phyloP scores from a whole-genome alignment of 805 yeast species.

The Torulaspora indica region DNA sequence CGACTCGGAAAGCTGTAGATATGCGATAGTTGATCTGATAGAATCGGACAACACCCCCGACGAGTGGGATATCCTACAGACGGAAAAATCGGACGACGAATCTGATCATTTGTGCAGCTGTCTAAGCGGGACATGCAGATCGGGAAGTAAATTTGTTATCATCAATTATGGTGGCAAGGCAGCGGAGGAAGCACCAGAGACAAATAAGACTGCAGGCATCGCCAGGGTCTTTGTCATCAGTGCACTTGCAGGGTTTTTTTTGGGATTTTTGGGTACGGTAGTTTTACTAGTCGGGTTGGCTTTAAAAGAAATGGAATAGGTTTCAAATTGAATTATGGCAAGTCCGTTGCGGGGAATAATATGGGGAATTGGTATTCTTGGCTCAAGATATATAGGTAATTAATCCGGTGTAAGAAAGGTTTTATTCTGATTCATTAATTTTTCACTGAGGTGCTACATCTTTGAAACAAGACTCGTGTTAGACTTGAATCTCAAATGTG shows the following conservation, averaged over 20 bases:
- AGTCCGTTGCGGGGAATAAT: not conserved
- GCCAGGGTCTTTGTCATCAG: slow-evolving; percentile 12
- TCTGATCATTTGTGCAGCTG: not conserved
- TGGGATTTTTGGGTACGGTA: slow-evolving; percentile 25
- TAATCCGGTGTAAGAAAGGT: not conserved
- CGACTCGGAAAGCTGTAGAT: slow-evolving; percentile 1
- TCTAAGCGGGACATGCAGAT: not conserved
- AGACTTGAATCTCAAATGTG: not conserved
- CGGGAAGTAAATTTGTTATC: slow-evolving; percentile 2
- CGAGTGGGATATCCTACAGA: slow-evolving; percentile 8
- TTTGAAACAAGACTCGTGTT: not conserved
- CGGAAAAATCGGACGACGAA: slow-evolving; percentile 2
- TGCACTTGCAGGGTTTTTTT: slow-evolving; percentile 19
- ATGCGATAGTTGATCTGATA: slow-evolving; percentile 4
- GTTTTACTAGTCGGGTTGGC: slow-evolving; percentile 23
- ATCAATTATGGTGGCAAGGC: slow-evolving; percentile 1
- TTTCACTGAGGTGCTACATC: not conserved
- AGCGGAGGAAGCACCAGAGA: not conserved
- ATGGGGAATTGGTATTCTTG: not conserved
- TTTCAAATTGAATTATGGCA: not conserved
- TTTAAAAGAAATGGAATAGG: slow-evolving; percentile 16
- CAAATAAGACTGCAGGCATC: not conserved
- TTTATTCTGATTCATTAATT: not conserved
- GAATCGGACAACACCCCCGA: not conserved
- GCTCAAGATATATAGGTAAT: slow-evolving; percentile 6